phyloP scores from a whole-genome alignment of 768 basidiomycete genomes.

The Glaciozyma antarctica region DNA sequence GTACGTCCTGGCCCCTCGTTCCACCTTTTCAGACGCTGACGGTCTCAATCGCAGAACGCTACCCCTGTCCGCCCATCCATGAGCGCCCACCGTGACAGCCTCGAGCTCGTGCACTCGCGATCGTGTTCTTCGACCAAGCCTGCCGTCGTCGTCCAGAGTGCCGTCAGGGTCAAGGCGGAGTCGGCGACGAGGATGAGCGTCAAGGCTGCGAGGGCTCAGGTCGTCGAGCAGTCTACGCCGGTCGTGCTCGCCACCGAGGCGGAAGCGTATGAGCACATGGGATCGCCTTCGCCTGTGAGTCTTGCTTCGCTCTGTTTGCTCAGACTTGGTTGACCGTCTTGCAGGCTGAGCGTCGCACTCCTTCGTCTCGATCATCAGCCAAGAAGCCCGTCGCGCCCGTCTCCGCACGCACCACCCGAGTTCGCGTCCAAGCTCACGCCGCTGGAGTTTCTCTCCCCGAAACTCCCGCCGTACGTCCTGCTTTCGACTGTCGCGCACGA shows the following conservation, averaged over 20 bases:
- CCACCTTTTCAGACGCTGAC: background rate
- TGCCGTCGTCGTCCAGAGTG: background rate
- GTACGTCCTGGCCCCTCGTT: background rate
- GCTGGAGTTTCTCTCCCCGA: background rate
- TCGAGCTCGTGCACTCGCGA: background rate
- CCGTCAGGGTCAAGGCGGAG: background rate
- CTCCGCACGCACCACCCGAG: background rate
- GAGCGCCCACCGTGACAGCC: background rate
- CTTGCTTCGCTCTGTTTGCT: background rate
- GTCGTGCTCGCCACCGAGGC: background rate
- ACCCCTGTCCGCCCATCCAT: background rate
- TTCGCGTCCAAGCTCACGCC: background rate
- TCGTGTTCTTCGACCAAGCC: background rate
- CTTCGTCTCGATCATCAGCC: background rate
- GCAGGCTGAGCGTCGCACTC: background rate
- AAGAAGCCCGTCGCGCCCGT: background rate
- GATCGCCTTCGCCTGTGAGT: conserved; percentile 1
- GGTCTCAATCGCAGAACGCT: background rate
- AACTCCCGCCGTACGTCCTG: background rate
- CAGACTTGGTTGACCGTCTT: background rate
- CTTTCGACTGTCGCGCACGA: background rate
- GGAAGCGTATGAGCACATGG: background rate
- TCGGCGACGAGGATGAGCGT: background rate
- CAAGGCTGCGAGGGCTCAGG: background rate
- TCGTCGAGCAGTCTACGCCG: background rate